Percentiles rank a stretch among this genome's conserved stretches.
phyloP scores from a whole-genome alignment of 805 yeast genomes.

The Peterozyma xylosa region DNA sequence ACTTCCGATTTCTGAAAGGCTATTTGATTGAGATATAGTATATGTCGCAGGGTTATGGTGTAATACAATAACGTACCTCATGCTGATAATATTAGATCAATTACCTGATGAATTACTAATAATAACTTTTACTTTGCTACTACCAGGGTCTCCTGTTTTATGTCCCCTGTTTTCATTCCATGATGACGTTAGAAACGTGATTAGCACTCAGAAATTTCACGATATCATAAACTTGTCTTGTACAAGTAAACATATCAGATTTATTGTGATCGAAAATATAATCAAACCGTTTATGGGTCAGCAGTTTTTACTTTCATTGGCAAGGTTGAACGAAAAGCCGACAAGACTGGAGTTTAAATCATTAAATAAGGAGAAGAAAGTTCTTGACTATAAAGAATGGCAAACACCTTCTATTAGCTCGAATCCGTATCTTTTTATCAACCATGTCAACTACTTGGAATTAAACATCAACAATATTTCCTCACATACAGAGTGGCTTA shows the following conservation, averaged over 20 bases:
- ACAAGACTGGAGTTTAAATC: background rate
- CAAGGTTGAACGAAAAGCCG: background rate
- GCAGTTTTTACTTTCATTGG: slow-evolving; percentile 1
- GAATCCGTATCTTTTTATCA: background rate
- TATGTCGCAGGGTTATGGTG: too few relatives aligned
- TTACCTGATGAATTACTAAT: slow-evolving; percentile 2
- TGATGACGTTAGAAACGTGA: background rate
- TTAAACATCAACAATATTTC: slow-evolving; percentile 1
- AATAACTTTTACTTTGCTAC: background rate
- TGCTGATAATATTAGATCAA: background rate
- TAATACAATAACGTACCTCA: too few relatives aligned
- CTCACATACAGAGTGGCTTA: background rate
- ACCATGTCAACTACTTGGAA: slow-evolving; percentile 2
- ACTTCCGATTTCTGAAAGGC: too few relatives aligned
- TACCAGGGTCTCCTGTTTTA: background rate
- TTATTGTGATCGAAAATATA: background rate
- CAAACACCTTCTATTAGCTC: background rate
- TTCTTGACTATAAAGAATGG: background rate
- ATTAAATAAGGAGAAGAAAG: background rate
- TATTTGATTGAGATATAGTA: too few relatives aligned
- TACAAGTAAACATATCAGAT: background rate
- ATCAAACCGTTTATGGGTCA: background rate
- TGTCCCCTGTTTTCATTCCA: background rate
- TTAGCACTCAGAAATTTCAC: background rate
- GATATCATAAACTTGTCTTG: background rate